A percentile compares a stretch with the other conserved stretches of the same genome.
phyloP scores from a whole-genome alignment of 495 filamentous ascomycete genomes.

The Annulohypoxylon stygium region DNA sequence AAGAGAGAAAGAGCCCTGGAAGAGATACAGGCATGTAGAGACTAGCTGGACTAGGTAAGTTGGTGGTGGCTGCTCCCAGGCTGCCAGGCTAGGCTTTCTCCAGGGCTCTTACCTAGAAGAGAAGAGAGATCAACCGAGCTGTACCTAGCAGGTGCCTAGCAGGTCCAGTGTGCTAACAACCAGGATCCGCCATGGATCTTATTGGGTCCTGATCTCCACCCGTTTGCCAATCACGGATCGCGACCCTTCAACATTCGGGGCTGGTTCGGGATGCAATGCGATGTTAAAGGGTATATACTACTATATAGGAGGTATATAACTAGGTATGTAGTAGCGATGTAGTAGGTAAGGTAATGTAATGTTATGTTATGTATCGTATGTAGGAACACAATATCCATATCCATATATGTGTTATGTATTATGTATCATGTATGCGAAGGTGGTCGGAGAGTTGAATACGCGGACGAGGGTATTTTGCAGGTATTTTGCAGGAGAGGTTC shows the following conservation, averaged over 20 bases:
- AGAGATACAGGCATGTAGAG: neutral
- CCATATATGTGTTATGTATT: conserved; percentile 9
- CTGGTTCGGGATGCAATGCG: conserved; percentile 48
- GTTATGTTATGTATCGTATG: neutral
- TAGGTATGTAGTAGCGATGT: no score
- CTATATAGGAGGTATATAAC: conserved; percentile 5
- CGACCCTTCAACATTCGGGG: conserved; percentile 40
- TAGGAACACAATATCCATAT: conserved; percentile 6
- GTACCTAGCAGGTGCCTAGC: neutral
- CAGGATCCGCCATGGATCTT: conserved; percentile 3
- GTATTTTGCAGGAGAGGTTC: neutral
- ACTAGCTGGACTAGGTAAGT: neutral
- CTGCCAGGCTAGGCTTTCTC: conserved; percentile 1
- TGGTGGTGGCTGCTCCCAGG: no score
- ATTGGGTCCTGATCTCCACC: conserved; percentile 38
- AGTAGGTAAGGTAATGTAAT: conserved; percentile 23
- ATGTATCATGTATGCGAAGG: neutral
- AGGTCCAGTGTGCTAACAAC: conserved; percentile 7
- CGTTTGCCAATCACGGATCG: conserved; percentile 40
- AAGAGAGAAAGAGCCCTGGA: neutral
- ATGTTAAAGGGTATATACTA: conserved; percentile 18
- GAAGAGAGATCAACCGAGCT: conserved; percentile 7
- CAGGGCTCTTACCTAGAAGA: neutral
- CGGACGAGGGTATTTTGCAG: conserved; percentile 14
- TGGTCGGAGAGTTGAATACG: conserved; percentile 1